Conservation (phyloP, 345 rosid species). For the Eucalyptus cloeziana region DNA sequence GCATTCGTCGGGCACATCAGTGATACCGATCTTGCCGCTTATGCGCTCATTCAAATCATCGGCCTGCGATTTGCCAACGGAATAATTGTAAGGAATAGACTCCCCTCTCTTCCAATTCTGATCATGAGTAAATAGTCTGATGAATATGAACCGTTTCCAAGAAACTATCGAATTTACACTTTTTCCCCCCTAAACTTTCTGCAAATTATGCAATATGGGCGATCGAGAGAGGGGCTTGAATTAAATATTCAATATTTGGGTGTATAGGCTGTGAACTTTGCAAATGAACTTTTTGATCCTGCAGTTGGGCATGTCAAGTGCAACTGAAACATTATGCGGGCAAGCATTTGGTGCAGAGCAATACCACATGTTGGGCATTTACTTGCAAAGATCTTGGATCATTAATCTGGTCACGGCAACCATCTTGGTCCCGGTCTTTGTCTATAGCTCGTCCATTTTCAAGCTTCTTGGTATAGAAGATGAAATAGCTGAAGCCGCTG, state of each 20-base stretch:
- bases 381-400: conserved; percentile 7
- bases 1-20: conserved; percentile 2
- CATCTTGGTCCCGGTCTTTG: neutral
- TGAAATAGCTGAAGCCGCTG: neutral
- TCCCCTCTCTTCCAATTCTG: neutral
- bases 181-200: neutral
- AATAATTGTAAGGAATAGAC: neutral
- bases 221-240: neutral
- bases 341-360: conserved; percentile 8
- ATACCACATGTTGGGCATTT: conserved; percentile 6
- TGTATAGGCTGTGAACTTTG: neutral
- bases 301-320: conserved; percentile 12
- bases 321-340: conserved; percentile 6
- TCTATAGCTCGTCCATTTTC: neutral
- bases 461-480: neutral
- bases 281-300: neutral
- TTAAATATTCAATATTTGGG: neutral
- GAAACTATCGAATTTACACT: neutral
- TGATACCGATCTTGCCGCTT: neutral
- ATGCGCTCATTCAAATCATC: conserved; percentile 3
- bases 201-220: neutral
- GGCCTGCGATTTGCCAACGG: conserved; percentile 1
- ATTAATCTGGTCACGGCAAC: neutral
- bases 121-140: neutral
- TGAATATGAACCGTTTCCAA: neutral